Evolutionary conservation across 2,329 filamentous ascomycete species (phyloP).

Genomic region (Sporothrix luriei): DNA sequence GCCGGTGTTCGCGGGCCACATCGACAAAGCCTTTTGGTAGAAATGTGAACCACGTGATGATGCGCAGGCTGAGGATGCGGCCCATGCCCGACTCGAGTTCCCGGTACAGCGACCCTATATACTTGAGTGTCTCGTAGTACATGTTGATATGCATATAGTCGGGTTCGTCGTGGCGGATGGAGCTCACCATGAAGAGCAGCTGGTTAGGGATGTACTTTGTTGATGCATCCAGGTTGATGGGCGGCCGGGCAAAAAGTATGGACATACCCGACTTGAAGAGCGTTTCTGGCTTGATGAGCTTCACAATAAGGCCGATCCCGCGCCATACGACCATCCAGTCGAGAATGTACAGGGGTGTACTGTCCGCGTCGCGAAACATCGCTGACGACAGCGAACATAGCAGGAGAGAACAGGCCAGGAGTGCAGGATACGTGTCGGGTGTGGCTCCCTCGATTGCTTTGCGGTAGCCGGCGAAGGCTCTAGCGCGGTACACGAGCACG

Average conservation of each 20-base stretch:
- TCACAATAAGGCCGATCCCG: constrained; percentile 55
- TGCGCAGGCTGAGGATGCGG: constrained; percentile 51
- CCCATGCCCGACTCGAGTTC: constrained; percentile 50
- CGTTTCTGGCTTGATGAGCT: constrained; percentile 43
- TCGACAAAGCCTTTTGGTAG: constrained; percentile 51
- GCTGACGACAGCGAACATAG: constrained; percentile 56
- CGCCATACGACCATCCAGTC: constrained; percentile 61
- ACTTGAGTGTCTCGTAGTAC: constrained; percentile 54
- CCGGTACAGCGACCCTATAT: constrained; percentile 56
- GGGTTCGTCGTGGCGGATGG: constrained; percentile 48
- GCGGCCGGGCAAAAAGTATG: constrained; percentile 53
- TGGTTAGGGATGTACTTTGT: constrained; percentile 50
- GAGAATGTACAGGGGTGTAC: constrained; percentile 53
- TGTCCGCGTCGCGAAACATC: constrained; percentile 53
- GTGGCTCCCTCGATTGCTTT: constrained; percentile 53
- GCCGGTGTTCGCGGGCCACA: constrained; percentile 47
- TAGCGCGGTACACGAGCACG: constrained; percentile 51
- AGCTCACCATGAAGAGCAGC: constrained; percentile 54
- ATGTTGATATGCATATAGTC: constrained; percentile 47
- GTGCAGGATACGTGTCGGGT: constrained; percentile 52
- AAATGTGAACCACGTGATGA: constrained; percentile 58
- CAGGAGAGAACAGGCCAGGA: constrained; percentile 56
- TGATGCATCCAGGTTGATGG: constrained; percentile 51
- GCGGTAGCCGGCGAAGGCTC: constrained; percentile 55
- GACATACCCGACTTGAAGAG: constrained; percentile 50